Evolutionary conservation across 1,284 basidiomycete species (phyloP), one percentile per base, ranked within the genome.

Genomic region (Moesziomyces sp.): DNA sequence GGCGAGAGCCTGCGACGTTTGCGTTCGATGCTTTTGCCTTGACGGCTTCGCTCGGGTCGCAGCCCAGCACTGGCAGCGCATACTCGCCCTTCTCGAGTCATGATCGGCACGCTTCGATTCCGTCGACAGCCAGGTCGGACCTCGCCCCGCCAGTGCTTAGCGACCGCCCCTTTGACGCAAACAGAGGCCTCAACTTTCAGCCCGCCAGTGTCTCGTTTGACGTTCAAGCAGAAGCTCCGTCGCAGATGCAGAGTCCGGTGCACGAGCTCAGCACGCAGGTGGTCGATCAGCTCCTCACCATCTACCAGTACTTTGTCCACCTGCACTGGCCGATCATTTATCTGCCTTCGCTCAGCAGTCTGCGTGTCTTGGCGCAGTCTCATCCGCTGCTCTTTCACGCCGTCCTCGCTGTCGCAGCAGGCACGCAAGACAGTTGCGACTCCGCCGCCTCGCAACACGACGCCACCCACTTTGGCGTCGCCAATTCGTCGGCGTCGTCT

Each of bases 281-380:
- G 9, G 45, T 65, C n/a, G 49, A 46, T 7, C 46, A 45, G 30
- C 50, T 60, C 3, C 56, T 66, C 16, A 44, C 30, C 13, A 23
- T 58, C 50, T 66, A 58, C 28, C 55, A 52, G 14, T 44, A 58
- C n/a, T 66, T 66, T 24, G 40, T 60, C 40, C 63, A 66, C 34
- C 53, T 58, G 11, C 63, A 58, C 21, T 66, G 63, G 63, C 63
- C 63, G 23, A 58, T 66, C 50, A 46, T 66, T 40, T 66, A 66
- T 35, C 40, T 57, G 14, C 58, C 63, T 11, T 47, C 58, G 19
- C 46, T 66, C 46, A 46, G 45, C 34, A 52, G 49, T 16, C 45
- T 66, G 13, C 34, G 38, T 8, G 48, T 45, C 14, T 42, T 66
- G 18, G 34, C 30, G 0, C n/a, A 45, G 26, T 24, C 52, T 18